Percentiles rank a stretch among this genome's conserved stretches.
Evolutionary conservation across 2,329 filamentous ascomycete genomes (phyloP).

Genomic region (Pleoardoris graminearum): DNA sequence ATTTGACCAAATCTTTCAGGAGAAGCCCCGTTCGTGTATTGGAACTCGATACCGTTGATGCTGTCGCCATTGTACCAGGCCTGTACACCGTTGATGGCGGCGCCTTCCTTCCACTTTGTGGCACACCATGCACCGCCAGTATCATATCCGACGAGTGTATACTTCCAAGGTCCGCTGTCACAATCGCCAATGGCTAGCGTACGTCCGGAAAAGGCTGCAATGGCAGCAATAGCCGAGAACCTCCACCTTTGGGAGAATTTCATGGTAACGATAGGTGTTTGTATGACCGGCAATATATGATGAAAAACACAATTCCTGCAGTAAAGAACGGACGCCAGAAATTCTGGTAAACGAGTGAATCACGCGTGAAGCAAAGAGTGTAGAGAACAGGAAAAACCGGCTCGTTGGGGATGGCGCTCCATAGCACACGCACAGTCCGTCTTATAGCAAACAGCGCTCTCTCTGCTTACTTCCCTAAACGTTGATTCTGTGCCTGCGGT

Average conservation of each 20-base stretch:
- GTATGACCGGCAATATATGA: not conserved
- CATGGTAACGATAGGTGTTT: not conserved
- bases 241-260: not conserved
- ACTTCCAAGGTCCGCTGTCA: conserved; percentile 3
- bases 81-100: conserved; percentile 6
- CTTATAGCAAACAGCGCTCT: too few relatives aligned
- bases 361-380: conserved; percentile 5
- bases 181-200: conserved; percentile 3
- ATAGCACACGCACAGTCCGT: not conserved
- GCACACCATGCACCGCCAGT: conserved; percentile 5
- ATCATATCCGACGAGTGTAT: conserved; percentile 3
- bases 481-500: too few relatives aligned
- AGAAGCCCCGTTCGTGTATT: conserved; percentile 8
- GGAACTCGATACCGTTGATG: conserved; percentile 7
- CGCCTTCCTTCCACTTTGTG: conserved; percentile 7
- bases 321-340: conserved; percentile 2
- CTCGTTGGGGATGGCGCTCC: not conserved
- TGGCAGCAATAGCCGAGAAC: not conserved
- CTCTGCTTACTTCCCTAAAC: too few relatives aligned
- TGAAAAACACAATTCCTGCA: not conserved
- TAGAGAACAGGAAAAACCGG: not conserved
- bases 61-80: conserved; percentile 9
- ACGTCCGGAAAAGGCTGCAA: not conserved
- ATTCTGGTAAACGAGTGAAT: conserved; percentile 5
- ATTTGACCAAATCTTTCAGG: conserved; percentile 1